Evolutionary conservation across 345 rosid species (phyloP), one percentile per base, ranked within the genome.

Genomic region (Hypericum perforatum): DNA sequence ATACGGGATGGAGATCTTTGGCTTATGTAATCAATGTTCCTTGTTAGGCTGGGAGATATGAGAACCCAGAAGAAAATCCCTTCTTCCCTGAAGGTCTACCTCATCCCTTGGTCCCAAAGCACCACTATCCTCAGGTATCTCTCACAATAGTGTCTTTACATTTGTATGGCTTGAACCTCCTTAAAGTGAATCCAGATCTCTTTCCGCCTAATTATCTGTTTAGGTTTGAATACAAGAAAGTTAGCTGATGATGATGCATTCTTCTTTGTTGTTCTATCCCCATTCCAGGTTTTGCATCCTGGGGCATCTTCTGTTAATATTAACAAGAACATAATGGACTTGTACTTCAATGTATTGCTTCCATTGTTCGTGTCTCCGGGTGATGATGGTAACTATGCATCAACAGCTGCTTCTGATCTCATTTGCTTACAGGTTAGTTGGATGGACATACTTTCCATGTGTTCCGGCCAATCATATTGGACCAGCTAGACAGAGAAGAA

Each of bases 301-400:
- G 79, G 70, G 60, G 85, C 80, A 5, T 63, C 70, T 52, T 72
- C 78, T 0, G 61, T 91, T 58, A 85, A 79, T 78, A 58, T 85
- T 59, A 87, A 81, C 63, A 70, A 72, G 43, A 54, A n/a, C 11
- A 66, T 91, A 61, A 79, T 86, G 89, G 86, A 81, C 61, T 11
- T 81, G 61, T 91, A 91, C 58, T 75, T 76, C 41, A 62, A 72
- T 60, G 63, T 81, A 54, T 22, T 87, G 57, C 95, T 91, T 65
- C 98, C 96, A 14, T 54, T 79, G 67, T 76, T 91, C 46, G 79
- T 79, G 11, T 56, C 58, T 16, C 56, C 71, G 0, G 88, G 96
- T n/a, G 88, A 85, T 71, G 96, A 91, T 60, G 88, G 88, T 16
- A 76, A 85, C 70, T 85, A 84, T 71, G 83, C 95, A 13, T 64